Evolutionary conservation across 305 asterid genomes (phyloP).

Genomic region (Salvia sclarea): DNA sequence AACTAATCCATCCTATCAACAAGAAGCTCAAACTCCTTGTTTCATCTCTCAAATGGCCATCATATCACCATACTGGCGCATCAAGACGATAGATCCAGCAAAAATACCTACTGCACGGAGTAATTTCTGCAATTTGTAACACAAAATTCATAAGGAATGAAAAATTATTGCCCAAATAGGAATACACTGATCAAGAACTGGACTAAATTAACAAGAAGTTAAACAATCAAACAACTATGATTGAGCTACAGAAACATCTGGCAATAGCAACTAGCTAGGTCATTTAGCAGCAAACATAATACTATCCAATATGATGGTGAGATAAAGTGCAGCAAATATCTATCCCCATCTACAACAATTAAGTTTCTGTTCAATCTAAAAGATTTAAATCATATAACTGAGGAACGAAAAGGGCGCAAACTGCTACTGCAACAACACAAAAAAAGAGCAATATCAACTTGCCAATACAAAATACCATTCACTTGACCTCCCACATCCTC

Average conservation of each 20-base stretch:
- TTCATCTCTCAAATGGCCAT: conserved; percentile 63
- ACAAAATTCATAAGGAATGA: not conserved
- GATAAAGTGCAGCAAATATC: no score
- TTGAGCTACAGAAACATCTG: not conserved
- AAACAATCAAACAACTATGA: not conserved
- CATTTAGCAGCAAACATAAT: no score
- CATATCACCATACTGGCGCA: conserved; percentile 82
- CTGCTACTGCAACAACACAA: not conserved
- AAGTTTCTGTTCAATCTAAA: no score
- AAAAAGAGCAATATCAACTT: not conserved
- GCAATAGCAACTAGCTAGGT: no score
- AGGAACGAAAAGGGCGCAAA: no score
- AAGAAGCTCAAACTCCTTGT: conserved; percentile 22
- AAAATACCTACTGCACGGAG: conserved; percentile 75
- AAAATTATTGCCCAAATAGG: not conserved
- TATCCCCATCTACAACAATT: no score
- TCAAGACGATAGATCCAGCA: conserved; percentile 76
- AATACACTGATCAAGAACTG: not conserved
- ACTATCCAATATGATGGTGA: no score
- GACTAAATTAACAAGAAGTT: not conserved
- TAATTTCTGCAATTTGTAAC: conserved; percentile 58
- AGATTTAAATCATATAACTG: no score
- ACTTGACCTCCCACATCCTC: not conserved
- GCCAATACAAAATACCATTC: not conserved
- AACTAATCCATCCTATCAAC: conserved; percentile 23